Evolutionary conservation across 2,329 filamentous ascomycete species (phyloP), one percentile per base, ranked within the genome.

Genomic region (Hypoxylon rubiginosum): DNA sequence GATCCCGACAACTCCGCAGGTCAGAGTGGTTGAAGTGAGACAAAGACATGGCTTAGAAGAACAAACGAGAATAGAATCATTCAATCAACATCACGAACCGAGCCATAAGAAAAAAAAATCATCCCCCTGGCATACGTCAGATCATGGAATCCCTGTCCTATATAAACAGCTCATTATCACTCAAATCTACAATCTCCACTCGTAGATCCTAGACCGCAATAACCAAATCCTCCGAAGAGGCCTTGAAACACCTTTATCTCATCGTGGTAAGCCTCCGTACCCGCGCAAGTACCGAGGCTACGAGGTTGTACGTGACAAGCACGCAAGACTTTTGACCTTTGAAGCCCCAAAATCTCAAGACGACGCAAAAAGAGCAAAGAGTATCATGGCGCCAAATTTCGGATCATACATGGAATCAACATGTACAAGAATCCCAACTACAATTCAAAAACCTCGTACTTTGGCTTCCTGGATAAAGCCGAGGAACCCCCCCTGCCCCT

Each of bases 221-320:
- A 56, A 28, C 34, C 11, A 36, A 30, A n/a, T 24, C 19, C 17
- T 58, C 24, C 34, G 10, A 26, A 51, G 24, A 36, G 11, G 28
- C 53, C 41, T 58, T 62, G 59, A 62, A 62, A 62, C 59, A 52
- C 51, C 32, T 50, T 34, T 36, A 55, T 50, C 61, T 60, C 45
- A 52, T 32, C 19, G 13, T 49, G 56, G 48, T 49, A n/a, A 39
- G 43, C 19, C 21, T 52, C 51, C n/a, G n/a, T n/a, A n/a, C n/a
- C n/a, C n/a, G n/a, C n/a, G n/a, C 45, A 57, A 46, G 21, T 49
- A 46, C 49, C 55, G 36, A 24, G 7, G 17, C 49, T 43, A 13
- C 26, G 55, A 28, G 43, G 26, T 64, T 54, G 52, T 54, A 6
- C 11, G 15, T 36, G 10, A 36, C 34, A 15, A 9, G 34, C 34